Evolutionary conservation across 1,284 basidiomycete species (phyloP).

Genomic region (Caloboletus firmus): DNA sequence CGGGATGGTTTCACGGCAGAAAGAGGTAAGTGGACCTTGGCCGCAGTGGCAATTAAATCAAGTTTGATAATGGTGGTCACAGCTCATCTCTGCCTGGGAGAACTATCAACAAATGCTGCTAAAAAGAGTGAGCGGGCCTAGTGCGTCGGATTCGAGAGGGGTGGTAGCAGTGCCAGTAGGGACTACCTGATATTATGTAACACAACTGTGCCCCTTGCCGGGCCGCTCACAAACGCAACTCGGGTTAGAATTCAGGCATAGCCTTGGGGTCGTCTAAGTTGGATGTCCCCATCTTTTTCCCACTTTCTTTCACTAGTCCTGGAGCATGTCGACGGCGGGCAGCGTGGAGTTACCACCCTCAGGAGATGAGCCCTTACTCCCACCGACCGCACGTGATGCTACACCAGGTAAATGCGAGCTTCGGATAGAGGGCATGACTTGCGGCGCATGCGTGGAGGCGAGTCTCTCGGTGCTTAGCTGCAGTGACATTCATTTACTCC

Average conservation of each 20-base stretch:
- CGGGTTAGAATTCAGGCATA: no score
- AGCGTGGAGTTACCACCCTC: slow-evolving; percentile 26
- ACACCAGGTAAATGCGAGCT: slow-evolving; percentile 60
- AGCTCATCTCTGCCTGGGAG: slow-evolving; percentile 75
- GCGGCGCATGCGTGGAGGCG: slow-evolving; percentile 87
- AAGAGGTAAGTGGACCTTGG: slow-evolving; percentile 56
- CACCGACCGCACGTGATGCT: slow-evolving; percentile 17
- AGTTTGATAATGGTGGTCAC: not conserved
- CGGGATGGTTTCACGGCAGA: slow-evolving; percentile 80
- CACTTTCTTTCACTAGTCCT: no score
- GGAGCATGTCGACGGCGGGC: slow-evolving; percentile 7
- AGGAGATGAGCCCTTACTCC: slow-evolving; percentile 39
- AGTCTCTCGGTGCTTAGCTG: slow-evolving; percentile 22
- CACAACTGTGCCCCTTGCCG: not conserved
- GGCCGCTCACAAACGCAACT: slow-evolving; percentile 6
- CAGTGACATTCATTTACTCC: not conserved
- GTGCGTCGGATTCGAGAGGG: not conserved
- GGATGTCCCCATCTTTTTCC: no score
- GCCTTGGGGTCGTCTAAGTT: no score
- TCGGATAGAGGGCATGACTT: slow-evolving; percentile 89
- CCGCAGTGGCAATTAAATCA: not conserved
- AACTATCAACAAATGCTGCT: slow-evolving; percentile 68
- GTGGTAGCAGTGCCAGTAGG: not conserved
- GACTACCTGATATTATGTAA: slow-evolving; percentile 16
- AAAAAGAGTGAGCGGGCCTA: slow-evolving; percentile 38